Evolutionary conservation across 2,329 filamentous ascomycete genomes (phyloP).

Genomic region (Colletotrichum ledebouriae): DNA sequence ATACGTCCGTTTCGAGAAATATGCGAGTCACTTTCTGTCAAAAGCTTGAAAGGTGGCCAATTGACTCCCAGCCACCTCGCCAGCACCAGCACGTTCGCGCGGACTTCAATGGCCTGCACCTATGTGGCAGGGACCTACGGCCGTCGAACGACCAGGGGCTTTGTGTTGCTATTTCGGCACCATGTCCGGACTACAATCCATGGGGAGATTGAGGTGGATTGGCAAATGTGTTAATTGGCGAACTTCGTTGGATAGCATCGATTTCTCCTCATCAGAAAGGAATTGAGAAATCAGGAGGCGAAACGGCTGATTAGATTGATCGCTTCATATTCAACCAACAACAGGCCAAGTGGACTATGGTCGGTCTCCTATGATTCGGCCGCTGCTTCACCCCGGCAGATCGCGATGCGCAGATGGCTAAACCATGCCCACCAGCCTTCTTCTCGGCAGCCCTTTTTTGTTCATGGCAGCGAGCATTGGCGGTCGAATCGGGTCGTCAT

Average conservation of each 20-base stretch:
- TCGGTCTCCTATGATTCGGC: conserved; percentile 10
- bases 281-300: conserved; percentile 8
- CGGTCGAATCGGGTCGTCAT: conserved; percentile 30
- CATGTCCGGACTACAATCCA: not conserved
- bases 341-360: not conserved
- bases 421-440: conserved; percentile 3
- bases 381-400: conserved; percentile 12
- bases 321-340: conserved; percentile 29
- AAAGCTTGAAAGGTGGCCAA: not conserved
- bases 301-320: not conserved
- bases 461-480: conserved; percentile 19
- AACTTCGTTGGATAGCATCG: not conserved
- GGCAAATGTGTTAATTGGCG: conserved; percentile 9
- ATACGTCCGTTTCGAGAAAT: conserved; percentile 16
- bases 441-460: not conserved
- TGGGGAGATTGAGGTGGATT: conserved; percentile 30
- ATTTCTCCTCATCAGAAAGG: conserved; percentile 6
- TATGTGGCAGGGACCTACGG: conserved; percentile 2
- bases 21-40: conserved; percentile 9
- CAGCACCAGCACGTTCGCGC: conserved; percentile 12
- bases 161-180: conserved; percentile 10
- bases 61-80: conserved; percentile 1
- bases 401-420: conserved; percentile 24
- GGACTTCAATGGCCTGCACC: conserved; percentile 21
- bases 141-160: conserved; percentile 9